Percentiles rank a stretch among this genome's conserved stretches.
These are phyloP conservation scores for Heterobasidion parviporum DNA, from an alignment of 1,284 basidiomycete genomes.

Conservation along the genomic window DNA sequence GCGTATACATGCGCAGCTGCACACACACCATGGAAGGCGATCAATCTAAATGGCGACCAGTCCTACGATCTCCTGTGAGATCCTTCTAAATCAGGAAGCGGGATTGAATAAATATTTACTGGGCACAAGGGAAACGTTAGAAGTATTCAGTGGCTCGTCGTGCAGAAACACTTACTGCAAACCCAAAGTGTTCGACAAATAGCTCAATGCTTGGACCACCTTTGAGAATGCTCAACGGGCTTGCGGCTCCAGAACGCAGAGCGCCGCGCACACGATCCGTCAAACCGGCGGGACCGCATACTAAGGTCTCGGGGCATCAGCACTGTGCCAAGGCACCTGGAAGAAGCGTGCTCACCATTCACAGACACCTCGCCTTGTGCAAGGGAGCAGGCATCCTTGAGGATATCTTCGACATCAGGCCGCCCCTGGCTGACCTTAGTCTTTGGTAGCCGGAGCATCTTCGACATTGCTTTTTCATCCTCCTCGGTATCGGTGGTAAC, in stretches of 20 bases:
- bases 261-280: conserved; percentile 29
- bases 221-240: conserved; percentile 25
- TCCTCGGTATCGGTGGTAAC: background rate
- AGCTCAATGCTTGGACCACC: conserved; percentile 35
- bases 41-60: background rate
- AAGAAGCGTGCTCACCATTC: conserved; percentile 17
- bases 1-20: background rate
- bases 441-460: conserved; percentile 17
- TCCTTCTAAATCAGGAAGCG: background rate
- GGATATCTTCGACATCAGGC: conserved; percentile 18
- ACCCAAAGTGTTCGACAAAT: conserved; percentile 41
- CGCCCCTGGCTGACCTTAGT: conserved; percentile 14
- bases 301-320: conserved; percentile 16
- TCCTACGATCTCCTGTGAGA: too few species aligned
- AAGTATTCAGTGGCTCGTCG: background rate
- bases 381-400: conserved; percentile 17
- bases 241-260: conserved; percentile 28
- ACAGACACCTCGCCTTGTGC: conserved; percentile 20
- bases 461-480: conserved; percentile 11
- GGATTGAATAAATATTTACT: background rate
- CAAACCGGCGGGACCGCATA: conserved; percentile 38
- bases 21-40: background rate
- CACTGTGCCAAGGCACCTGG: background rate
- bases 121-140: background rate
- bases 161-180: conserved; percentile 15